A percentile compares a stretch with the other conserved stretches of the same genome.
Evolutionary conservation across 2,329 filamentous ascomycete species (phyloP).

Genomic region (Ascochyta lentis): DNA sequence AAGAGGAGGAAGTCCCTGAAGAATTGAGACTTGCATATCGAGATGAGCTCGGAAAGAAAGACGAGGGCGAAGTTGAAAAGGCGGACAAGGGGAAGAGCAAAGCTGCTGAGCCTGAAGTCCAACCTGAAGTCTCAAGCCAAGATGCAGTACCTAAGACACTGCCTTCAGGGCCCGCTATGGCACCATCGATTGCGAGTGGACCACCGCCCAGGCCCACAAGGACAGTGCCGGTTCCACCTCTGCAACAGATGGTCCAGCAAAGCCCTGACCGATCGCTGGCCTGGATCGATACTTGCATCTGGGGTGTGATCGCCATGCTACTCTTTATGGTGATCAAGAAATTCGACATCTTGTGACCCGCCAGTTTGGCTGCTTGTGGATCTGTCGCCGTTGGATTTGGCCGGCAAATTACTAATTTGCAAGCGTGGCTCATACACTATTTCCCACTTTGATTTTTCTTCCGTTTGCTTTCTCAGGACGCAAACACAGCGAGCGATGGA

Average conservation of each 20-base stretch:
- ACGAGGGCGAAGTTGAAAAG: slow-evolving; percentile 15
- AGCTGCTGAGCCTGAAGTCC: slow-evolving; percentile 14
- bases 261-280: slow-evolving; percentile 63
- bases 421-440: neutral
- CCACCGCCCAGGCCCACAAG: slow-evolving; percentile 21
- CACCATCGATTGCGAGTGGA: neutral
- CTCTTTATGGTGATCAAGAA: slow-evolving; percentile 70
- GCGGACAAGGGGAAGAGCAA: slow-evolving; percentile 33
- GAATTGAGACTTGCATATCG: slow-evolving; percentile 72
- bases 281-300: slow-evolving; percentile 84
- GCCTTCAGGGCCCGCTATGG: neutral
- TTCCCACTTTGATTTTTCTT: neutral
- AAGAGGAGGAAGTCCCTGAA: slow-evolving; percentile 58
- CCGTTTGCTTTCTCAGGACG: neutral
- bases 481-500: neutral
- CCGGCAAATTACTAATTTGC: neutral
- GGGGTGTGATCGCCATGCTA: slow-evolving; percentile 72
- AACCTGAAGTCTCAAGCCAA: neutral
- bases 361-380: neutral
- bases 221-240: slow-evolving; percentile 19
- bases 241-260: slow-evolving; percentile 35
- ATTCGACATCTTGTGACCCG: slow-evolving; percentile 30
- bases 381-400: neutral
- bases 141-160: slow-evolving; percentile 18
- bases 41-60: slow-evolving; percentile 68